Evolutionary conservation across 2,329 filamentous ascomycete species (phyloP), one percentile per base, ranked within the genome.

Genomic region (Bipolaris zeicola): DNA sequence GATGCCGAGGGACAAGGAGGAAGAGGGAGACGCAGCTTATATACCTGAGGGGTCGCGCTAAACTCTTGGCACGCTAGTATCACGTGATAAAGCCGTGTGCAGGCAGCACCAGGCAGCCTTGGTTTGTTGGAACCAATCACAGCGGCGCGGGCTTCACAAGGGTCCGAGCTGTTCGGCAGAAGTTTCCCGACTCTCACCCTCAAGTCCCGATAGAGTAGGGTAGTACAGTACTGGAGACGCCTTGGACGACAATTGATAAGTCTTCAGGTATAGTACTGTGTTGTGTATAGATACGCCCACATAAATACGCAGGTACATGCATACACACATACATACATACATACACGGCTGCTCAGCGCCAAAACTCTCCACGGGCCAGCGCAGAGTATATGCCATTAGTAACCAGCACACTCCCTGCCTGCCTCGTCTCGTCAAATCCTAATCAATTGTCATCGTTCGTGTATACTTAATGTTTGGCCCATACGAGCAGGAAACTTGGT

Each of bases 1-100:
- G 63, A 64, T 64, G 41, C 46, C 24, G 54, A 55, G 6, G 31
- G 36, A 34, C 39, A 36, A 46, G 50, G 28, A 50, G 47, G 50
- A 55, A 50, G 52, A 58, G 49, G 56, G 52, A 7, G n/a, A 33
- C 22, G 3, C 14, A 6, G 41, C 1, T 45, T 61, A 58, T 57
- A 56, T 63, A 61, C 34, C n/a, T 13, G n/a, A 6, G 1, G 3
- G 7, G 18, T 11, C 20, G 26, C 52, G 52, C 59, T 59, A 52
- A n/a, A 16, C 39, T 7, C 63, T 67, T 61, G 64, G 61, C 57
- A 42, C 61, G 61, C 64, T 65, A 65, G 36, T 0, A 2, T 57
- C 64, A 67, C 41, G 63, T 67, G 61, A 67, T 8, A 1, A 1
- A 1, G 51, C 43, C 43, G 37, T 31, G 39, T 13, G 20, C 22